phyloP scores from a whole-genome alignment of 108 stramenopile species.

The Nitzschia sp. region DNA sequence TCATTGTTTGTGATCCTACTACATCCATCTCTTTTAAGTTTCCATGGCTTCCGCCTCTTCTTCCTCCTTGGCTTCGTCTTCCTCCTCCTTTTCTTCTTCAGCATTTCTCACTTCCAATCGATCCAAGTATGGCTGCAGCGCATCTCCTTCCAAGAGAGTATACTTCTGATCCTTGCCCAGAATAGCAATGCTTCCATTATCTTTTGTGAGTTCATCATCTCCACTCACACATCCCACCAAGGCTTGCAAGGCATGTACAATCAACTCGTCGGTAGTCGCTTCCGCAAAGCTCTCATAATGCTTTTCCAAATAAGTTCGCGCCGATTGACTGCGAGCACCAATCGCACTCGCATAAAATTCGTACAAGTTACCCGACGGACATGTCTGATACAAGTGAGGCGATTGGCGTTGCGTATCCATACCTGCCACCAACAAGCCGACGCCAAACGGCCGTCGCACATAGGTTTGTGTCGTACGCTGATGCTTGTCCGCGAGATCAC shows the following conservation, averaged over 20 bases:
- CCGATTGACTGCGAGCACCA: conserved; percentile 94
- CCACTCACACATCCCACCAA: conserved; percentile 90
- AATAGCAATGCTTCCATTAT: conserved; percentile 85
- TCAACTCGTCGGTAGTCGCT: conserved; percentile 79
- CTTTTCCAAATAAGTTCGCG: conserved; percentile 98
- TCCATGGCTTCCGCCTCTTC: conserved; percentile 52
- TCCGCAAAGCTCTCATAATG: conserved; percentile 72
- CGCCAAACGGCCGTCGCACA: conserved; percentile 97
- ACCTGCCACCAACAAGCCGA: conserved; percentile 92
- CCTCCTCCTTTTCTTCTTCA: conserved; percentile 63
- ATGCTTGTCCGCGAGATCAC: conserved; percentile 97
- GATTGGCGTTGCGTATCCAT: conserved; percentile 70
- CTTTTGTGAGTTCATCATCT: conserved; percentile 89
- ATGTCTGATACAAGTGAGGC: conserved; percentile 96
- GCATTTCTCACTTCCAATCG: conserved; percentile 79
- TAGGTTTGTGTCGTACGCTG: conserved; percentile 99
- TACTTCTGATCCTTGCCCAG: conserved; percentile 80
- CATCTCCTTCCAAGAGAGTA: conserved; percentile 80
- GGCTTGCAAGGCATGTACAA: conserved; percentile 95
- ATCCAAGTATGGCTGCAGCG: conserved; percentile 84
- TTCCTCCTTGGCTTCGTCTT: conserved; percentile 46
- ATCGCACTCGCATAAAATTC: conserved; percentile 96
- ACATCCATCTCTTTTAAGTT: no score
- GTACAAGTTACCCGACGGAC: conserved; percentile 96
- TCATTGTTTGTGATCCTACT: no score